Conservation (phyloP, 2,329 filamentous ascomycete genomes). For the Fusarium algeriense region DNA sequence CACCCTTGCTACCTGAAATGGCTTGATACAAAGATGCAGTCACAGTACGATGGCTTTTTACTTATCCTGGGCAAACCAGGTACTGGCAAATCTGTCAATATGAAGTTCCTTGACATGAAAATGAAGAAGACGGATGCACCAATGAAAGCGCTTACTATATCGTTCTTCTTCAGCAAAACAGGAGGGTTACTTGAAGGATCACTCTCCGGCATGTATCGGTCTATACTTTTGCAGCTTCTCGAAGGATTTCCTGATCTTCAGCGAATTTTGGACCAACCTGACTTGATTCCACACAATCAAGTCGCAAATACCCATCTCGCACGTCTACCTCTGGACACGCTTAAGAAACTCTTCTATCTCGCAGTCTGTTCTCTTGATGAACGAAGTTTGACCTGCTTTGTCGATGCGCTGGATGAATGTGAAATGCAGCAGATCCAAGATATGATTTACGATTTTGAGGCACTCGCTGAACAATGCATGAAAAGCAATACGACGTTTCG, state of each 20-base stretch:
- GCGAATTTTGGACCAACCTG: constrained; percentile 46
- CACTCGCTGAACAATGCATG: constrained; percentile 46
- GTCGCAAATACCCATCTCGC: too few relatives aligned
- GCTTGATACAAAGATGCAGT: neutral
- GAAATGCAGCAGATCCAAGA: constrained; percentile 55
- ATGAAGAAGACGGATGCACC: neutral
- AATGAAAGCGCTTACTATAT: constrained; percentile 44
- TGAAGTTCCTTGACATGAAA: constrained; percentile 54
- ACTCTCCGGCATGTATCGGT: constrained; percentile 62
- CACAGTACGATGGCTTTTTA: constrained; percentile 52
- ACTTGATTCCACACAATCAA: neutral
- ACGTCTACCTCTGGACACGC: neutral
- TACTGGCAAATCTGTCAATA: constrained; percentile 60
- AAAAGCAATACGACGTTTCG: constrained; percentile 40
- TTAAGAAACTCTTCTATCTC: constrained; percentile 9
- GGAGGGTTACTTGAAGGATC: constrained; percentile 60
- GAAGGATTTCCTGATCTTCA: constrained; percentile 51
- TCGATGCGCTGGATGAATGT: constrained; percentile 64
- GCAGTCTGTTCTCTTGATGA: neutral
- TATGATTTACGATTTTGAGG: constrained; percentile 59
- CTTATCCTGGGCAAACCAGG: constrained; percentile 64
- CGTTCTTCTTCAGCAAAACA: constrained; percentile 66
- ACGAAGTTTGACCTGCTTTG: constrained; percentile 33
- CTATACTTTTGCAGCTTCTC: constrained; percentile 62
- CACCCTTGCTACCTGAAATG: constrained; percentile 23